Evolutionary conservation across 2,329 filamentous ascomycete species (phyloP).

Genomic region (Aspergillus vadensis): DNA sequence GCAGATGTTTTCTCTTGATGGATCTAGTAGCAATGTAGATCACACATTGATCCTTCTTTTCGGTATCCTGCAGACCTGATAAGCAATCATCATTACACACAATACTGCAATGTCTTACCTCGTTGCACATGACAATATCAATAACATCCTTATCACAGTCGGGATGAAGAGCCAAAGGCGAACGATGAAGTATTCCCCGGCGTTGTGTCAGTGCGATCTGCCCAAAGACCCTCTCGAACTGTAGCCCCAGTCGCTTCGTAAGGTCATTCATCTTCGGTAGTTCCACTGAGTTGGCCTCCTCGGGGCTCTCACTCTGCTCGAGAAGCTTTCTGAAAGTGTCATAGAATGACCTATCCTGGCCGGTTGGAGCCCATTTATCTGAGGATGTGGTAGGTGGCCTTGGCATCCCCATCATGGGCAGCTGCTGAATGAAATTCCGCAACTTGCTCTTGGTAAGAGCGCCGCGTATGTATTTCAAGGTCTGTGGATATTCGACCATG

Average conservation of each 20-base stretch:
- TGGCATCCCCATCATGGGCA: conserved; percentile 37
- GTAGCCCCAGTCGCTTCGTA: conserved; percentile 58
- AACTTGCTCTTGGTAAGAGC: conserved; percentile 69
- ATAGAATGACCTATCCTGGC: conserved; percentile 45
- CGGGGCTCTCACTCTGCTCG: conserved; percentile 52
- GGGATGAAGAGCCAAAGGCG: conserved; percentile 51
- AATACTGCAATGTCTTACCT: conserved; percentile 37
- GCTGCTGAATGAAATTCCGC: conserved; percentile 55
- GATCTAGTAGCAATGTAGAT: conserved; percentile 40
- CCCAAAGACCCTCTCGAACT: conserved; percentile 64
- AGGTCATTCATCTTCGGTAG: conserved; percentile 67
- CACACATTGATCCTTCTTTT: conserved; percentile 29
- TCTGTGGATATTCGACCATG: conserved; percentile 69
- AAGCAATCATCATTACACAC: not conserved
- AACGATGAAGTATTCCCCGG: conserved; percentile 68
- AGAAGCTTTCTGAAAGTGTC: conserved; percentile 55
- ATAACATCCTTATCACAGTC: conserved; percentile 41
- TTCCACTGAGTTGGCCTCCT: conserved; percentile 52
- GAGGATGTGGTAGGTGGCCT: conserved; percentile 42
- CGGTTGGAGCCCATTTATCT: conserved; percentile 44
- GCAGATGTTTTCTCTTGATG: conserved; percentile 34
- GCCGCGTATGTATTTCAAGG: conserved; percentile 75
- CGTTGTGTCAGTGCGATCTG: conserved; percentile 70
- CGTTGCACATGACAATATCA: conserved; percentile 62
- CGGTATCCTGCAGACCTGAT: conserved; percentile 23